Evolutionary conservation across 495 filamentous ascomycete species (phyloP), one percentile per base, ranked within the genome.

Genomic region (Hyphodiscus hymeniophilus): DNA sequence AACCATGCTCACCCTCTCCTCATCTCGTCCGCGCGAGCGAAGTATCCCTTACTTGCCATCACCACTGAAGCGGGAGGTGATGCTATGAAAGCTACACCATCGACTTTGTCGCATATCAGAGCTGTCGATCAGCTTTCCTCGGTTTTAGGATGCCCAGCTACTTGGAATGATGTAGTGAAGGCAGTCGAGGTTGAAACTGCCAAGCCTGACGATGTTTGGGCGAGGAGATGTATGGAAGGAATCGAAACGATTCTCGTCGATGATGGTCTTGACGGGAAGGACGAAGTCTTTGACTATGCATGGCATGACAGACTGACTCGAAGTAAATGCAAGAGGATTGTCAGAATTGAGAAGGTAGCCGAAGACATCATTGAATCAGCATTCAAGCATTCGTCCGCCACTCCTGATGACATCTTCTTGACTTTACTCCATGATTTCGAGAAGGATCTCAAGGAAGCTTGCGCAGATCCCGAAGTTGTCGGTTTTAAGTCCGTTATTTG

Each of bases 401-500:
- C 16, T 45, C 40, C 21, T 50, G 62, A 33, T 46, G 52, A 54
- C 35, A 41, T 63, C 16, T 70, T 68, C 28, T 61, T 63, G 17
- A 42, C 49, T 4, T 70, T 85, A 51, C 62, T 66, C 0, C 50
- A 58, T 26, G 54, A 63, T 2, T 83, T 82, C 48, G 58, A 63
- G 7, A 44, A 61, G 3, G 38, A 31, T 7, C 50, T 59, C 20
- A 38, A 50, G 11, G 41, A 44, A 11, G 73, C 75, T 0, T 66
- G 86, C 35, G 62, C 68, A 0, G 81, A 92, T 58, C 66, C 74
- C 1, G 73, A 81, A 12, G 84, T 95, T 22, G 87, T 79, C 6
- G 89, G 75, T 5, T 95, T 95, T 72, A 94, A 94, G 60, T 84
- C 80, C 4, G 78, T 90, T 23, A 72, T 94, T 41, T 94, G 89